These are phyloP conservation scores for Triglochin maritima DNA, from an alignment of 106 monocot genomes.

Conservation along the genomic window DNA sequence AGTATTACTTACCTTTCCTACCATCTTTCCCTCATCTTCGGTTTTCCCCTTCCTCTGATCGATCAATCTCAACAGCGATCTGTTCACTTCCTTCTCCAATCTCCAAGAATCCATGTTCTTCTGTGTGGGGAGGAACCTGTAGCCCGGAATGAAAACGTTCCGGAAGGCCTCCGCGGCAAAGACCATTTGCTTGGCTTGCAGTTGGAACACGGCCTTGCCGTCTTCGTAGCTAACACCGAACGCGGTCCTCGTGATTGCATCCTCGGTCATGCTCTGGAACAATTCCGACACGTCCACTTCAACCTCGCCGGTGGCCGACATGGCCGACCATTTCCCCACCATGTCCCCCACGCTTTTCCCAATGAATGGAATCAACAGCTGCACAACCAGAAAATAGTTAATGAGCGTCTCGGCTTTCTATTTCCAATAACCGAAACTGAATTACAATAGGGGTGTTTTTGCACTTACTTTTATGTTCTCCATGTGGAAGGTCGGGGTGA, in stretches of 20 bases:
- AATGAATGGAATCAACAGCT: constrained; percentile 56
- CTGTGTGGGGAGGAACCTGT: constrained; percentile 42
- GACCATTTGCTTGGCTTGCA: constrained; percentile 72
- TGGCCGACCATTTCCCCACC: constrained; percentile 37
- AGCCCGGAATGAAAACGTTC: constrained; percentile 69
- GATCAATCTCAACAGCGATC: constrained; percentile 9
- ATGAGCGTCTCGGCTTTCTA: background rate
- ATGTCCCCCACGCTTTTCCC: constrained; percentile 60
- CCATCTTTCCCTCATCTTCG: background rate
- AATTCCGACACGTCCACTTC: constrained; percentile 50
- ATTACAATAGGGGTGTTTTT: background rate
- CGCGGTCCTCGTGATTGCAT: constrained; percentile 19
- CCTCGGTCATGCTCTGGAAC: constrained; percentile 19
- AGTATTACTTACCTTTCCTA: background rate
- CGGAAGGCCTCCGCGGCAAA: constrained; percentile 83
- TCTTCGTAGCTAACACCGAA: constrained; percentile 23
- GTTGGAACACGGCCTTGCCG: constrained; percentile 40
- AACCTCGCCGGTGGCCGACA: constrained; percentile 35
- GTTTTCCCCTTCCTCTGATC: constrained; percentile 1
- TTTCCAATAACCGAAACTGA: background rate
- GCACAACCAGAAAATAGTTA: background rate
- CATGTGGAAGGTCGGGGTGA: constrained; percentile 77
- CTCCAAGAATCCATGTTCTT: constrained; percentile 22
- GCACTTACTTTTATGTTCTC: constrained; percentile 67
- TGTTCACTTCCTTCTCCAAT: constrained; percentile 16